These are phyloP conservation scores for Corymbia calophylla DNA, from an alignment of 441 rosid genomes.

Conservation along the genomic window DNA sequence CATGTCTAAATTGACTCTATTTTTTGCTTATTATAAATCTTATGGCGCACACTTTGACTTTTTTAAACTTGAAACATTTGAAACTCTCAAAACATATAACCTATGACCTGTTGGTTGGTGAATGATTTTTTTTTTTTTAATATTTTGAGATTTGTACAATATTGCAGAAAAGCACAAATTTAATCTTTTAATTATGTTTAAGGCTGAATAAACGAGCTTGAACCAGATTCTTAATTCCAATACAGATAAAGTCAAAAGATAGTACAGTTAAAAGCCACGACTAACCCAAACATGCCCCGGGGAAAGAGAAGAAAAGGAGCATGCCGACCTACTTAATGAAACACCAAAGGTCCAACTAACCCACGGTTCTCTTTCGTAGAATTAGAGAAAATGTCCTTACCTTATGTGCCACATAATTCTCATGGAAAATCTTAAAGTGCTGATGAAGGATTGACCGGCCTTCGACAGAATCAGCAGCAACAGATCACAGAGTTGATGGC, in stretches of 20 bases:
- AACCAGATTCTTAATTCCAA: not conserved
- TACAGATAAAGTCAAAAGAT: not conserved
- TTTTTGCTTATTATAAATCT: no score
- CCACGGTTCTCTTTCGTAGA: not conserved
- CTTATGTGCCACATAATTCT: slow-evolving; percentile 93
- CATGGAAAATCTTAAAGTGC: slow-evolving; percentile 88
- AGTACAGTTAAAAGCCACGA: not conserved
- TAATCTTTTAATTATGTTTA: not conserved
- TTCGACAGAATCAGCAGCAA: slow-evolving; percentile 82
- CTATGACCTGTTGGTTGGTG: no score
- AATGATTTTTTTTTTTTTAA: no score
- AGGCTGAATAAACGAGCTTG: not conserved
- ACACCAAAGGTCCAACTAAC: not conserved
- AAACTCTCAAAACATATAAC: no score
- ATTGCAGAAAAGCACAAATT: not conserved
- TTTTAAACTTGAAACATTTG: no score
- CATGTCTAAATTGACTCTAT: no score
- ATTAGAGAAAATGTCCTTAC: slow-evolving; percentile 21
- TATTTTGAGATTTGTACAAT: not conserved
- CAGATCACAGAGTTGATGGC: slow-evolving; percentile 56
- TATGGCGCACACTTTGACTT: no score
- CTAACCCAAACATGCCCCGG: not conserved
- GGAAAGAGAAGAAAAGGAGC: not conserved
- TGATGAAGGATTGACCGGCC: slow-evolving; percentile 80
- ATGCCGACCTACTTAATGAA: not conserved